Conservation (phyloP, 441 rosid species). For the Eruca vesicaria region DNA sequence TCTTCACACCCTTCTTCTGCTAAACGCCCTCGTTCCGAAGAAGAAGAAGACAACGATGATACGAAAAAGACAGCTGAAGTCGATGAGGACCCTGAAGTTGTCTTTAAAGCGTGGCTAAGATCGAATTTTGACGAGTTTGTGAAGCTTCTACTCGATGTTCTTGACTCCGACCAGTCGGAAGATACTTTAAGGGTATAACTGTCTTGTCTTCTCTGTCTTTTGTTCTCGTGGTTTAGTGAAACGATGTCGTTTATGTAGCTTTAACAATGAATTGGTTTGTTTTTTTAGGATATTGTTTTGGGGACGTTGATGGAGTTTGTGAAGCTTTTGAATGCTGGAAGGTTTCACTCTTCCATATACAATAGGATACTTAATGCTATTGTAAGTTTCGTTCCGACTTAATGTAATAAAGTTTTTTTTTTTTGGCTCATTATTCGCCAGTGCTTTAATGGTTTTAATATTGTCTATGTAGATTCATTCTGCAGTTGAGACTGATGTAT, state of each 20-base stretch:
- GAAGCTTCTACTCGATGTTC: slow-evolving; percentile 47
- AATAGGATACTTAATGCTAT: slow-evolving; percentile 58
- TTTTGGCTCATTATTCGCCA: not conserved
- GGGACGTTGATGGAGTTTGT: slow-evolving; percentile 86
- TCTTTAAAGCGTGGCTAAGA: slow-evolving; percentile 77
- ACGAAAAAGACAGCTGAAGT: slow-evolving; percentile 26
- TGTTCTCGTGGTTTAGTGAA: too few relatives aligned
- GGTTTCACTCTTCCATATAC: slow-evolving; percentile 71
- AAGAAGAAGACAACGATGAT: slow-evolving; percentile 19
- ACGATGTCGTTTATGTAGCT: not conserved
- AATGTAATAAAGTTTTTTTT: not conserved
- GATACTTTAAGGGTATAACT: slow-evolving; percentile 57
- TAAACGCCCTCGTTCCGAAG: slow-evolving; percentile 17
- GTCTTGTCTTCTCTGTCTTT: not conserved
- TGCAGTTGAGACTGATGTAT: slow-evolving; percentile 36
- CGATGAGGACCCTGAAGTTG: slow-evolving; percentile 47
- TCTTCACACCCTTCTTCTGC: slow-evolving; percentile 30
- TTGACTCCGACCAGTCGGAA: slow-evolving; percentile 47
- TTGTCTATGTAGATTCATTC: slow-evolving; percentile 54
- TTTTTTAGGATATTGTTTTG: slow-evolving; percentile 59
- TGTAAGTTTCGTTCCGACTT: slow-evolving; percentile 43
- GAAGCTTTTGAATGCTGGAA: slow-evolving; percentile 69
- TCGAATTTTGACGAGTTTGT: slow-evolving; percentile 78
- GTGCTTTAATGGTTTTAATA: not conserved
- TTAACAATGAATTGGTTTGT: not conserved